Base-by-base conservation (phyloP, 179 eudicot genomes). In the Vitellaria paradoxa region DNA sequence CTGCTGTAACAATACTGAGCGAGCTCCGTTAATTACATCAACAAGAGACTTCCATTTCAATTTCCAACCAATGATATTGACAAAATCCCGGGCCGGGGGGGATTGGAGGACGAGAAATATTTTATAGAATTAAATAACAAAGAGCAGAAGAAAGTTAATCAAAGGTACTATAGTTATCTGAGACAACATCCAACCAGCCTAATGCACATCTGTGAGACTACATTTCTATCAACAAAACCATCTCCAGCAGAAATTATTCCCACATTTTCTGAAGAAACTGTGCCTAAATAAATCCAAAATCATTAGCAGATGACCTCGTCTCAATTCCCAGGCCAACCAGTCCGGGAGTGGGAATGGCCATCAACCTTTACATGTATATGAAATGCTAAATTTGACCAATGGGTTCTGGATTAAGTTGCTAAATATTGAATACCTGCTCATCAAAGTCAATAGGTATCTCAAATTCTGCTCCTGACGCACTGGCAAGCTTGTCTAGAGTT, bases 401-500 rank as follows among this genome's bases (percentile, higher is more conserved):
- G 46, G 46, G 37, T 68, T 42, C 24, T 7, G 14, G 15, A 18
- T 9, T 10, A 18, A n/a, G 0, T 68, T 18, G 7, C 7, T 66
- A 46, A 9, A 45, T n/a, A 46, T 1, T 10, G 9, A 45, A 3
- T 68, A 79, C 73, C 23, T 79, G 70, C 66, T 81, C 79, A 17
- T 84, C 81, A 60, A 79, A 81, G 66, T 78, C 71, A 8, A 79
- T 76, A 49, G 82, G 76, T 24, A 79, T 76, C 68, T 81, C 80
- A 49, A 81, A 79, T 64, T 79, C 79, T 47, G 85, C 69, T 55
- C 82, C 84, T 42, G 77, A 81, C 26, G 49, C 83, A 57, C 77
- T 69, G 55, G 65, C 70, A 37, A 82, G 52, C 74, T 63, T 81
- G 15, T 82, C 85, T 73, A 68, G 66, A 50, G 82, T 82, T 64